Conservation (phyloP, 2,329 filamentous ascomycete genomes). For the Torrubiella hemipterigena region DNA sequence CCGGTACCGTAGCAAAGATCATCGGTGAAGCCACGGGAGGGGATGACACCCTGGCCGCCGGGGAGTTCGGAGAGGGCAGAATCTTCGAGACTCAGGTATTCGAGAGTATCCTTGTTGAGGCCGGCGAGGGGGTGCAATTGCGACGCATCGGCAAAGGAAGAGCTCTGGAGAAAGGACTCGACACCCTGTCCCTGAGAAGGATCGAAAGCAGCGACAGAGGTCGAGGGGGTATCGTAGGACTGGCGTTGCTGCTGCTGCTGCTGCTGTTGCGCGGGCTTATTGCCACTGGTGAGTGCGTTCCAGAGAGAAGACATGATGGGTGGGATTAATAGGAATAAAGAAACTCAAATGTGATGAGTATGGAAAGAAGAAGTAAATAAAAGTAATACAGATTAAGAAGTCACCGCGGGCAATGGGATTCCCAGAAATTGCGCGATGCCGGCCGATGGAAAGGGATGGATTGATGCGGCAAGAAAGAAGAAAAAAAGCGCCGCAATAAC, state of each 20-base stretch:
- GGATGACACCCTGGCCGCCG: conserved; percentile 75
- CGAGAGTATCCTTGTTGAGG: conserved; percentile 81
- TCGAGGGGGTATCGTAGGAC: conserved; percentile 26
- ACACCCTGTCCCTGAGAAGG: conserved; percentile 66
- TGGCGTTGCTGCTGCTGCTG: conserved; percentile 19
- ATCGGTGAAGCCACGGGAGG: conserved; percentile 93
- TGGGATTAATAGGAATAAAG: conserved; percentile 7
- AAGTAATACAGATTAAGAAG: too few relatives aligned
- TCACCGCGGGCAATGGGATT: too few relatives aligned
- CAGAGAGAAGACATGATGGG: conserved; percentile 44
- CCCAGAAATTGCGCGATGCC: too few relatives aligned
- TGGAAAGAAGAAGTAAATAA: conserved; percentile 1
- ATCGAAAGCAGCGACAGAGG: conserved; percentile 51
- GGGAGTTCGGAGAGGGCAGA: conserved; percentile 76
- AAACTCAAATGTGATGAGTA: conserved; percentile 1
- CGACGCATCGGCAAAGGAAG: conserved; percentile 72
- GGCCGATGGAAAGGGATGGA: too few relatives aligned
- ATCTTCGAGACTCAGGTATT: conserved; percentile 93
- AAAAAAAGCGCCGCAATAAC: too few relatives aligned
- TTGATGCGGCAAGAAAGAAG: too few relatives aligned
- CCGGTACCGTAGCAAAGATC: conserved; percentile 97
- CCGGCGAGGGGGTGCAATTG: conserved; percentile 88
- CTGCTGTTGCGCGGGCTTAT: conserved; percentile 32
- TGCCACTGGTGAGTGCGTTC: conserved; percentile 50
- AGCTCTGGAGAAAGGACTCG: conserved; percentile 70